Base-by-base conservation (phyloP, 2,329 filamentous ascomycete species). In the Beauveria sp. region DNA sequence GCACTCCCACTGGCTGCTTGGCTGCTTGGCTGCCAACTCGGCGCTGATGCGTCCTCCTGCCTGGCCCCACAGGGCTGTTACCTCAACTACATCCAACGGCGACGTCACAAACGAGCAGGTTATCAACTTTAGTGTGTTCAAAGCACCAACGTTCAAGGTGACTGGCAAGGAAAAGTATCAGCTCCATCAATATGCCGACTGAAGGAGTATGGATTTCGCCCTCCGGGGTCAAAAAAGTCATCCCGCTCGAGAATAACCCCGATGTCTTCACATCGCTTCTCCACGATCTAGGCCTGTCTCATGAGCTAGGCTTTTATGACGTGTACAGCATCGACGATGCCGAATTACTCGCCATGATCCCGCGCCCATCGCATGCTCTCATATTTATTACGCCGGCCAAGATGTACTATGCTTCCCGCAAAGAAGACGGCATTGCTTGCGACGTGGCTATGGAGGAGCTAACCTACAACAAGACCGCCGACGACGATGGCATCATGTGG, bases 311-410 rank as follows among this genome's bases (percentile, higher is more conserved):
- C 66, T 96, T 94, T 79, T 84, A 91, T 74, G 91, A 96, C 72
- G 88, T 96, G 72, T 93, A 85, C 79, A 89, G 85, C 66, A 84
- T 96, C 69, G 86, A 91, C 71, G 90, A 94, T 50, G 84, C 88
- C 0, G 83, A 87, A 28, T 82, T 93, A n/a, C 80, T 94, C 64
- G 81, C 84, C 60, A 86, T 92, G 72, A 68, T 73, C 8, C 90
- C 91, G 0, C 87, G 90, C 12, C 91, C 91, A 14, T 87, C 84
- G 5, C 78, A 89, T 65, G 90, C 90, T 18, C 83, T 94, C 40
- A 84, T 96, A 59, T 86, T 93, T 72, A 90, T 94, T 70, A 89
- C 91, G 66, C 90, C 90, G 18, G 76, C 79, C 40, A 64, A 67
- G 41, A 71, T 72, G 68, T 84, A 84, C 71, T 80, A 85, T 59